Base-by-base conservation (phyloP, 192 early-diverging fungal species). In the Paraglomus occultum region DNA sequence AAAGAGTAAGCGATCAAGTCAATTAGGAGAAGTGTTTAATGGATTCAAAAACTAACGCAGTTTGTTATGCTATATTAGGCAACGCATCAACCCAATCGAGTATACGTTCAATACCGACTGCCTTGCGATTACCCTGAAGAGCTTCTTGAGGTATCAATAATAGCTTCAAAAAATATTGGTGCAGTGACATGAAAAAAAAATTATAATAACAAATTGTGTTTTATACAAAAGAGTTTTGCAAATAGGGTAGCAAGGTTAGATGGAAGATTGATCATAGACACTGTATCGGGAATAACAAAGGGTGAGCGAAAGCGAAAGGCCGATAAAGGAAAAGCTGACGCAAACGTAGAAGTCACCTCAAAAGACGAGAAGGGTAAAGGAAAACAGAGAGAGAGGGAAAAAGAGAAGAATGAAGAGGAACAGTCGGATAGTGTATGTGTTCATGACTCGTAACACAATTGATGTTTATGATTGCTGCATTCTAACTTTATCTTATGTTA, bases 111-210 rank as follows among this genome's bases (percentile, higher is more conserved):
- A 47, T 49, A 59, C n/a, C 45, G 67, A 2, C 39, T 70, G 20
- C 67, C 67, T 17, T 23, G 54, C 8, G 67, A 70, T 18, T 70
- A 59, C 39, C 46, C 45, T 8, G 45, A 47, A 18, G 67, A 70
- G 18, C 53, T 66, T 42, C 40, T 66, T 17, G 64, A 66, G 18
- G 50, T 66, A 66, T 42, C 15, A 58, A 58, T 58, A 31, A 31
- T 31, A 31, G 31, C 31, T 31, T 23, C 11, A 40, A 39, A 39
- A 39, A 61, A 61, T 39, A 6, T 61, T 1, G 38, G 31, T 31
- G 31, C 31, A 31, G 1, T 3, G 3, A 3, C 31, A 31, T 31
- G 31, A 31, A 31, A 31, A 31, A 31, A 31, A 2, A 31, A 31
- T 3, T 1, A 31, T 31, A 31, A 3, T 31, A 31, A 31, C 3